phyloP scores from a whole-genome alignment of 2,329 filamentous ascomycete species.

The Xylariales sp. region DNA sequence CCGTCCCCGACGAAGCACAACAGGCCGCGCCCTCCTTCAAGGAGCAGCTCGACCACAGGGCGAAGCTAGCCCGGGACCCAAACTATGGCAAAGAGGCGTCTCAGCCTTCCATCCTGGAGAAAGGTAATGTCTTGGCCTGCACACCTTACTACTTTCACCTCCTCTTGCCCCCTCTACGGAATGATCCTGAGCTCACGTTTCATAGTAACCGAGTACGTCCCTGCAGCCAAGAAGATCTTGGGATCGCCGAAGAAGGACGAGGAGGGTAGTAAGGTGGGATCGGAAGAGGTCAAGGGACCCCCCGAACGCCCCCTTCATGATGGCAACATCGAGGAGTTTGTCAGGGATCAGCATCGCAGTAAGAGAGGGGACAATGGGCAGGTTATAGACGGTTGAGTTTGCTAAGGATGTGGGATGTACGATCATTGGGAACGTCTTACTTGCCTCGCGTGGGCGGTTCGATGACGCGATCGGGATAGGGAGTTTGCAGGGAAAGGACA shows the following conservation, averaged over 20 bases:
- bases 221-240: conserved; percentile 36
- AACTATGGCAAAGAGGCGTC: conserved; percentile 16
- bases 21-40: conserved; percentile 29
- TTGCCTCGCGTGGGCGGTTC: too few species aligned
- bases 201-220: conserved; percentile 39
- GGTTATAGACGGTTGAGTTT: background rate
- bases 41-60: conserved; percentile 38
- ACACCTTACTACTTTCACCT: too few species aligned
- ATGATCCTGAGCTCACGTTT: background rate
- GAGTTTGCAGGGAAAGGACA: too few species aligned
- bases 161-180: background rate
- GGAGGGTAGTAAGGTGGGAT: conserved; percentile 11
- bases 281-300: conserved; percentile 25
- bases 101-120: conserved; percentile 35
- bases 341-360: conserved; percentile 49
- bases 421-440: too few species aligned
- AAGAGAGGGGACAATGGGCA: conserved; percentile 21
- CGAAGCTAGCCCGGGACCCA: conserved; percentile 28
- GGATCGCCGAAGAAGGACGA: conserved; percentile 28
- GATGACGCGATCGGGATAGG: too few species aligned
- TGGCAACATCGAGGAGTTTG: conserved; percentile 46
- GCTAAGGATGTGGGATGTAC: too few species aligned
- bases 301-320: conserved; percentile 43
- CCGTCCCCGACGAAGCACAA: background rate
- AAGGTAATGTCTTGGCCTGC: conserved; percentile 29